These are phyloP conservation scores for Boletus insuetus DNA, from an alignment of 768 basidiomycete genomes.

Conservation along the genomic window DNA sequence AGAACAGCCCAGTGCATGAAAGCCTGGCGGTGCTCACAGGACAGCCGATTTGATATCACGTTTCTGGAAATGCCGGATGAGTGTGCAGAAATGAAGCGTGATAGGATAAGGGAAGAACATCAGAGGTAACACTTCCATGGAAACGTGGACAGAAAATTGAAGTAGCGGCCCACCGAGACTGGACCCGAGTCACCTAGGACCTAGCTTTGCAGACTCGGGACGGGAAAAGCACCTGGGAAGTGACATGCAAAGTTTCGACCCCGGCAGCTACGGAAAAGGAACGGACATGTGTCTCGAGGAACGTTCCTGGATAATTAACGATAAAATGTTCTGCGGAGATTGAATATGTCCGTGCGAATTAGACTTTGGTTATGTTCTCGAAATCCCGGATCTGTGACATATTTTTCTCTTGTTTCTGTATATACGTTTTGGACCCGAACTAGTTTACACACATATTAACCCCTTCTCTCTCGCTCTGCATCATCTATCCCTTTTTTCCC, in stretches of 20 bases:
- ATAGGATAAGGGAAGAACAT: constrained; percentile 4
- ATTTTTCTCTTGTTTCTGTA: constrained; percentile 40
- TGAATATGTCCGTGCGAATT: constrained; percentile 34
- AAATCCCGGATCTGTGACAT: constrained; percentile 41
- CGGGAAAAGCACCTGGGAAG: constrained; percentile 1
- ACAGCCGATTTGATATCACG: constrained; percentile 32
- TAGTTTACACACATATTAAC: constrained; percentile 36
- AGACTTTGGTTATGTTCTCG: constrained; percentile 38
- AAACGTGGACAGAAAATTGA: constrained; percentile 10
- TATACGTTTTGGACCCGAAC: constrained; percentile 38
- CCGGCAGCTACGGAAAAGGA: constrained; percentile 21
- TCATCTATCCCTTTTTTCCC: constrained; percentile 11
- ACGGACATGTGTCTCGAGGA: constrained; percentile 22
- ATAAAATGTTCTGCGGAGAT: constrained; percentile 31
- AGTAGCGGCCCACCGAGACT: not conserved
- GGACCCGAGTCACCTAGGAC: not conserved
- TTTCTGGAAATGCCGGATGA: constrained; percentile 31
- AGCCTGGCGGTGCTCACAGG: constrained; percentile 31
- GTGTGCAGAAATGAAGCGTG: constrained; percentile 20
- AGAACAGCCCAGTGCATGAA: constrained; percentile 24
- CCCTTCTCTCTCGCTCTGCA: constrained; percentile 21
- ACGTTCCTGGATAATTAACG: constrained; percentile 34
- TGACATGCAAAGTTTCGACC: constrained; percentile 17
- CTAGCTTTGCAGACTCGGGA: not conserved
- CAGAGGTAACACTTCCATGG: constrained; percentile 19